Evolutionary conservation across 2,329 filamentous ascomycete species (phyloP).

Genomic region (Alternaria incomplexa): DNA sequence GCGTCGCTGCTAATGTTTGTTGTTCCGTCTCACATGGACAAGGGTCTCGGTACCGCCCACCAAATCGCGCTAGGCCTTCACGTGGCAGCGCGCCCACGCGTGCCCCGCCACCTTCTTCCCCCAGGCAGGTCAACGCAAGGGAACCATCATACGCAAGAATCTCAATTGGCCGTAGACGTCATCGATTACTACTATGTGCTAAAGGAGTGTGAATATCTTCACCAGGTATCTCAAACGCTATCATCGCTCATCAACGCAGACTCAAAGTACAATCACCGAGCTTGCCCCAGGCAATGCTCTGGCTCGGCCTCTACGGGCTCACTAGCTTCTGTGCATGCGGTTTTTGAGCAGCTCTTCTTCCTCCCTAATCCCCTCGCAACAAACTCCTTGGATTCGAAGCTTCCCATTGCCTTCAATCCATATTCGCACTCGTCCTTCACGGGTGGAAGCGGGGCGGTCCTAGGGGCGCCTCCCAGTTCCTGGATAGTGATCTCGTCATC

Average conservation of each 20-base stretch:
- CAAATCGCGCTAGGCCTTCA: slow-evolving; percentile 17
- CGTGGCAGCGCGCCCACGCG: slow-evolving; percentile 19
- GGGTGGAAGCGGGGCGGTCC: slow-evolving; percentile 2
- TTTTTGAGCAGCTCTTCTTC: slow-evolving; percentile 14
- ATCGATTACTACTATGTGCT: slow-evolving; percentile 8
- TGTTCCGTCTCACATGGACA: slow-evolving; percentile 32
- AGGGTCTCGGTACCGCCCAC: slow-evolving; percentile 12
- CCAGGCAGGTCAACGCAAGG: background rate
- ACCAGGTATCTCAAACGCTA: slow-evolving; percentile 3
- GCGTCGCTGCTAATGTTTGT: slow-evolving; percentile 37
- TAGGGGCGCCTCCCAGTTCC: slow-evolving; percentile 10
- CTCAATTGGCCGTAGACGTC: slow-evolving; percentile 3
- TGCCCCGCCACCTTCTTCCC: background rate
- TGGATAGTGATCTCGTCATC: slow-evolving; percentile 12
- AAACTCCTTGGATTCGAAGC: slow-evolving; percentile 13
- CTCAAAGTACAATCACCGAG: slow-evolving; percentile 3
- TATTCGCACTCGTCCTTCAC: slow-evolving; percentile 6
- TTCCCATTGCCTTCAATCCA: slow-evolving; percentile 5
- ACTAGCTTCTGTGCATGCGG: slow-evolving; percentile 13
- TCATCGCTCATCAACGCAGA: slow-evolving; percentile 10
- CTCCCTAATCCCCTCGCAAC: background rate
- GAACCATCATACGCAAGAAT: background rate
- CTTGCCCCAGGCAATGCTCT: slow-evolving; percentile 22
- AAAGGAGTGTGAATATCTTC: background rate
- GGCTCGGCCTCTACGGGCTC: slow-evolving; percentile 22